Evolutionary conservation across 2,329 filamentous ascomycete genomes (phyloP), one percentile per base, ranked within the genome.

Genomic region (Fusarium equiseti): DNA sequence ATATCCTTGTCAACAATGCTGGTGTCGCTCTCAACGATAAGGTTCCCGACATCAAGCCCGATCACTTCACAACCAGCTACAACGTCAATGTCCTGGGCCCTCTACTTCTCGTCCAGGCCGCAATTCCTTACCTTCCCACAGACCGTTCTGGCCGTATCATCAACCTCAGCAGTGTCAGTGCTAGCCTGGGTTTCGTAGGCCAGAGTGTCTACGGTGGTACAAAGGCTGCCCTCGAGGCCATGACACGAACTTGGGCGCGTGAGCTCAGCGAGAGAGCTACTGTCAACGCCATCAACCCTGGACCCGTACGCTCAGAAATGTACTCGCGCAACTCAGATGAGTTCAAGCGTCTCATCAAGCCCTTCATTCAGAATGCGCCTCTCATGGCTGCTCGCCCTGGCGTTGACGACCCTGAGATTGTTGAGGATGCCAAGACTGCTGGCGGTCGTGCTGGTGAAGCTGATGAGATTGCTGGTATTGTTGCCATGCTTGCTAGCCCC

Each of bases 1-100:
- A 95, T 81, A 93, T 96, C 73, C 83, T 96, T 54, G 83, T 97
- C 83, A 95, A 96, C 86, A 96, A 96, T 79, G 93, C 93, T 44
- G 93, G 92, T 57, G 81, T 89, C 8, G 84, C 87, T 51, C 78
- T 86, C 60, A 94, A 95, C 81, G 87, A 89, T 68, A 79, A 82
- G 22, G 81, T 91, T 22, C 83, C 86, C 45, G 86, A 91, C 12
- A 86, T 92, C 69, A 88, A 86, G 13, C 73, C 84, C 9, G 85
- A 86, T 8, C 86, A 93, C 74, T 96, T 94, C 81, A 85, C 89
- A 50, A 81, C 84, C 72, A 89, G 90, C 64, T 95, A 92, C 83
- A 87, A 88, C 55, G 87, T 95, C 81, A 97, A 97, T 76, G 93
- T 96, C 9, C 87, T 92, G 7, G 93, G 92, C 0, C 93, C 93